Evolutionary conservation across 2,329 filamentous ascomycete genomes (phyloP), one percentile per base, ranked within the genome.

Genomic region (Neofusicoccum umdonicola): DNA sequence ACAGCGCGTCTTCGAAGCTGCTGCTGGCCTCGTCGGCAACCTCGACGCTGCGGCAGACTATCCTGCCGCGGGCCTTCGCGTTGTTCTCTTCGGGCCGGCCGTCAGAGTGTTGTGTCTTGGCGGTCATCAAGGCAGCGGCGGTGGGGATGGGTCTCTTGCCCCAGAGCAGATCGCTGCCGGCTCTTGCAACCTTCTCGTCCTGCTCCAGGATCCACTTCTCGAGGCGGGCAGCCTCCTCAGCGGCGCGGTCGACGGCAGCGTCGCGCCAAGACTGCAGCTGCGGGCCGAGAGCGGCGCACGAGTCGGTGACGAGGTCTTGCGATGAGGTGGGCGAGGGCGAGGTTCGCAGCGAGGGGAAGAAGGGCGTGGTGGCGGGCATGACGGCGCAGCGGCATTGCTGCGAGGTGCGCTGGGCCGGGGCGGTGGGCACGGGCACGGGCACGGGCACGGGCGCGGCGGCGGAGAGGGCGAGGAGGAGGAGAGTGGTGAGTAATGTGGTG

Each of bases 351-450:
- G 56, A 60, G 31, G 62, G 52, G 35, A 64, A 64, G 52, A 64
- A 64, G 13, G 62, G 62, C 37, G 62, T 64, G 39, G 39, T 48
- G 12, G 22, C 44, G 17, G 62, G 62, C 62, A 58, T 58, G 31
- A 64, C 50, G 22, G 62, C 52, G 52, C 62, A 64, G 42, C 62
- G 62, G 13, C 62, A 64, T 45, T 64, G 62, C 34, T 52, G 61
- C 4, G 61, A 45, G n/a, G 50, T 47, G 31, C 31, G 27, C 12
- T 50, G 48, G 15, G 47, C 47, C 22, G 41, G 31, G 6, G 44
- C 44, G 3, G 50, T 15, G 15, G 50, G 50, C n/a, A 63, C n/a
- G 37, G 61, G 61, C 48, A 50, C 61, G 37, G 61, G 61, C 48
- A 50, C 61, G n/a, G 61, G 50, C n/a, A 63, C n/a, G 37, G 61